These are phyloP conservation scores for Triticum urartu DNA, from an alignment of 176 grass and related monocot species.

Conservation along the genomic window DNA sequence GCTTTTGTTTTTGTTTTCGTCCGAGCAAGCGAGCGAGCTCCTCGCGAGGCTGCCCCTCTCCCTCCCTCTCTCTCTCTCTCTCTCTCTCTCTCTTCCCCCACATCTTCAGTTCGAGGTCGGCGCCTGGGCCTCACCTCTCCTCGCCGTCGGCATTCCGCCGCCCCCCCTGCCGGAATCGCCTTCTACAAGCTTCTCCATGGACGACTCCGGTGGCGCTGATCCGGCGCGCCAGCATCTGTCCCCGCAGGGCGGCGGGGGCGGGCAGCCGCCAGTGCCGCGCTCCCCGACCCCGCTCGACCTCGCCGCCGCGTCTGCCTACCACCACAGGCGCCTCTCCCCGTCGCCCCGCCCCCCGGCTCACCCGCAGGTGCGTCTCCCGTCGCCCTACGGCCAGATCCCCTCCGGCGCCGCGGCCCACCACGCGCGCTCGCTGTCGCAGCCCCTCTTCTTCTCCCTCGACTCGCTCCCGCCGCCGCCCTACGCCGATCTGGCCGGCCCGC, in stretches of 20 bases:
- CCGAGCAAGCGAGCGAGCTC: slow-evolving; percentile 12
- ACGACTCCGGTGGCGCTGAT: slow-evolving; percentile 22
- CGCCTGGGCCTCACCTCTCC: neutral
- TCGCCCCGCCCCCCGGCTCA: slow-evolving; percentile 42
- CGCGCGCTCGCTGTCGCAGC: slow-evolving; percentile 76
- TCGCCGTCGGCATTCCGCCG: slow-evolving; percentile 44
- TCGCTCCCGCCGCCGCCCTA: slow-evolving; percentile 56
- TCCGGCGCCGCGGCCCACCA: slow-evolving; percentile 37
- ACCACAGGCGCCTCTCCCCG: slow-evolving; percentile 38
- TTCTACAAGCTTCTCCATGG: slow-evolving; percentile 11
- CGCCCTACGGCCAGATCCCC: slow-evolving; percentile 66
- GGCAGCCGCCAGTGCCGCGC: slow-evolving; percentile 41
- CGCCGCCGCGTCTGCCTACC: neutral
- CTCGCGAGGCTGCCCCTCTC: neutral
- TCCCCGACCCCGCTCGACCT: slow-evolving; percentile 54
- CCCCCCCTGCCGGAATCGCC: neutral
- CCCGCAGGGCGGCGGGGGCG: slow-evolving; percentile 1
- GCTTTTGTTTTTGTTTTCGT: neutral
- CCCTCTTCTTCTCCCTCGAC: slow-evolving; percentile 75
- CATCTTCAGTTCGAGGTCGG: slow-evolving; percentile 17
- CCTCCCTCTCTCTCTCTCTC: too few relatives aligned
- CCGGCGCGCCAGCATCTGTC: slow-evolving; percentile 27
- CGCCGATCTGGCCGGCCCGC: slow-evolving; percentile 43
- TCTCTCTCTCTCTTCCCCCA: neutral
- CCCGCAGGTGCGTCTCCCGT: slow-evolving; percentile 46